phyloP scores from a whole-genome alignment of 495 filamentous ascomycete species.

The Penicillium turbatum region DNA sequence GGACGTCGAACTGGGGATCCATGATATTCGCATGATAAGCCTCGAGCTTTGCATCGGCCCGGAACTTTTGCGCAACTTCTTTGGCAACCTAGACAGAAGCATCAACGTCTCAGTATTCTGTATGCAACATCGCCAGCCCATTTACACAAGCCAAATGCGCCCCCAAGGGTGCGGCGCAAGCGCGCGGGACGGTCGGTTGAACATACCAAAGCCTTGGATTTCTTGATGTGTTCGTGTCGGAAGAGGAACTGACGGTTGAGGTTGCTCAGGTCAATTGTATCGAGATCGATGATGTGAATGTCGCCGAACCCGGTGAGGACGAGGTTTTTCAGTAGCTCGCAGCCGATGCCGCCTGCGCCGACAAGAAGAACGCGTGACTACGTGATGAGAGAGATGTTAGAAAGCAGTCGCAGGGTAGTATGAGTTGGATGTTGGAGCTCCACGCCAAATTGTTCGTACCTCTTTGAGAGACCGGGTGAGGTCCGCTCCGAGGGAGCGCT shows the following conservation, averaged over 20 bases:
- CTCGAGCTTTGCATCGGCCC: conserved; percentile 80
- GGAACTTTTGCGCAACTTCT: conserved; percentile 86
- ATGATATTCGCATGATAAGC: conserved; percentile 96
- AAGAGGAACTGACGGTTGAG: conserved; percentile 98
- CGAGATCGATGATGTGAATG: conserved; percentile 93
- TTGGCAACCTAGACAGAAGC: conserved; percentile 72
- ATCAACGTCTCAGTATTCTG: conserved; percentile 18
- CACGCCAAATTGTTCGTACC: conserved; percentile 37
- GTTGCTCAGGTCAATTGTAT: conserved; percentile 97
- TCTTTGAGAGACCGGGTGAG: conserved; percentile 61
- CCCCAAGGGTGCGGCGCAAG: conserved; percentile 10
- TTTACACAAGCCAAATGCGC: not conserved
- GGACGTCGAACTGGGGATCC: conserved; percentile 81
- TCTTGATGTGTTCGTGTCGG: conserved; percentile 95
- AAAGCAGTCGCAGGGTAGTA: not conserved
- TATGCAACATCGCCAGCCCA: not conserved
- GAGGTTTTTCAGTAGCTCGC: conserved; percentile 96
- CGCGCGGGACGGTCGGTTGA: not conserved
- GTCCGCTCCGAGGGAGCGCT: conserved; percentile 58
- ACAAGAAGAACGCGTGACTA: conserved; percentile 90
- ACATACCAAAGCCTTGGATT: conserved; percentile 87
- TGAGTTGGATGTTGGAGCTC: not conserved
- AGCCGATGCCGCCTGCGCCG: conserved; percentile 94
- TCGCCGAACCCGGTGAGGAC: conserved; percentile 91
- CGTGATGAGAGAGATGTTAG: conserved; percentile 14